phyloP scores from a whole-genome alignment of 1,284 basidiomycete species.

The Boletus hoseneyae region DNA sequence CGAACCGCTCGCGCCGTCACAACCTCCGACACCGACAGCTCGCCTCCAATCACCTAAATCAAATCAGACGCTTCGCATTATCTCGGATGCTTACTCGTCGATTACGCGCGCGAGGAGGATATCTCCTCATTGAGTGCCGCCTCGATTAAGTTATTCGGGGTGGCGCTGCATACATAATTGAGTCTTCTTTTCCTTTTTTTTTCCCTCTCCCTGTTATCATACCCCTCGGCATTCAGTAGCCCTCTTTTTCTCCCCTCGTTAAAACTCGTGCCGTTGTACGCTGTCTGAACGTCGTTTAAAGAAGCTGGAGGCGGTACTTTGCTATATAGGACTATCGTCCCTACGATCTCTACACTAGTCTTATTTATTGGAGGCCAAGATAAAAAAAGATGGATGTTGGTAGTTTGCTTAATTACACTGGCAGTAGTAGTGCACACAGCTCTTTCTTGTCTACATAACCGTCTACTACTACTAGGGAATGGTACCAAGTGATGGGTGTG shows the following conservation, averaged over 20 bases:
- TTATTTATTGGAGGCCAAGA: not conserved
- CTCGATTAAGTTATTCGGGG: too few relatives aligned
- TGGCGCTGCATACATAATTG: too few relatives aligned
- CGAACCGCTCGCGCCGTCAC: constrained; percentile 1
- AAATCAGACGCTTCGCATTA: constrained; percentile 23
- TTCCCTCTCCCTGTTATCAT: constrained; percentile 1
- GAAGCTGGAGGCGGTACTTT: not conserved
- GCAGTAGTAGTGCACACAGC: not conserved
- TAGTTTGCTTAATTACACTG: constrained; percentile 3
- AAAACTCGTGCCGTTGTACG: not conserved
- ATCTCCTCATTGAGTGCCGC: not conserved
- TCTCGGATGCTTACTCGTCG: constrained; percentile 26
- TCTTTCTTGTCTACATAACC: not conserved
- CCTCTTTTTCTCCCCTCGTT: not conserved
- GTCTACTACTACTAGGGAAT: too few relatives aligned
- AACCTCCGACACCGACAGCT: constrained; percentile 1
- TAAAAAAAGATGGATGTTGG: not conserved
- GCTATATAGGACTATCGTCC: constrained; percentile 1
- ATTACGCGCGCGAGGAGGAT: constrained; percentile 12
- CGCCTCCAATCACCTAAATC: constrained; percentile 12
- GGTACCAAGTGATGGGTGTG: too few relatives aligned
- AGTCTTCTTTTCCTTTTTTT: not conserved
- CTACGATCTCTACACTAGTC: not conserved
- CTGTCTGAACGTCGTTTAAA: not conserved
- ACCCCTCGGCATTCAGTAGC: not conserved